Percentiles rank a stretch among this genome's conserved stretches.
Conservation (phyloP, 768 basidiomycete genomes). For the Serendipita sp. region DNA sequence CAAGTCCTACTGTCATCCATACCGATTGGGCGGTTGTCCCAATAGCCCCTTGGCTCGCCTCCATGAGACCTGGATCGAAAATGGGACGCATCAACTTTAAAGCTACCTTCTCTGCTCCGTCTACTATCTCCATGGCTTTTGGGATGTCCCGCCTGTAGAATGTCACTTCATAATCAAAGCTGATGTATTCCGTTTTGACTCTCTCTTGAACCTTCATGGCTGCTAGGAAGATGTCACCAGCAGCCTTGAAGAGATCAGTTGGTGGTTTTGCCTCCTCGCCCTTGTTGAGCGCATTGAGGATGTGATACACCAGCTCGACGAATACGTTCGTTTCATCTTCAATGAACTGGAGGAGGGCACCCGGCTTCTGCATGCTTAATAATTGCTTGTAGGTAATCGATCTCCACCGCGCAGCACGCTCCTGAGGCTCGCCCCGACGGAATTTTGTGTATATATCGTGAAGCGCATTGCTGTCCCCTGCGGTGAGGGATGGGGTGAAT, state of each 20-base stretch:
- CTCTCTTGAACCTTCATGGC: neutral
- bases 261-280: neutral
- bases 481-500: neutral
- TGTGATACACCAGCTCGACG: neutral
- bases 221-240: neutral
- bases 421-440: neutral
- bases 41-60: neutral
- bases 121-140: neutral
- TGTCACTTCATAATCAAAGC: constrained; percentile 3
- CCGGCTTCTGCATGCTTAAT: neutral
- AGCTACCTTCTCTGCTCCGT: neutral
- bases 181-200: neutral
- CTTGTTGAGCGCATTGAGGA: neutral
- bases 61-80: neutral
- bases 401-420: neutral
- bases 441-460: neutral
- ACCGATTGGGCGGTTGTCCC: neutral
- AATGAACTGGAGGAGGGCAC: neutral
- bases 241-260: neutral
- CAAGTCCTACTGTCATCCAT: neutral
- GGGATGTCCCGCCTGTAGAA: neutral
- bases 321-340: neutral
- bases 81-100: neutral
- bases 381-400: neutral
- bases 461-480: neutral